A percentile compares a stretch with the other conserved stretches of the same genome.
phyloP scores from a whole-genome alignment of 768 basidiomycete genomes.

The Lentinula aciculospora region DNA sequence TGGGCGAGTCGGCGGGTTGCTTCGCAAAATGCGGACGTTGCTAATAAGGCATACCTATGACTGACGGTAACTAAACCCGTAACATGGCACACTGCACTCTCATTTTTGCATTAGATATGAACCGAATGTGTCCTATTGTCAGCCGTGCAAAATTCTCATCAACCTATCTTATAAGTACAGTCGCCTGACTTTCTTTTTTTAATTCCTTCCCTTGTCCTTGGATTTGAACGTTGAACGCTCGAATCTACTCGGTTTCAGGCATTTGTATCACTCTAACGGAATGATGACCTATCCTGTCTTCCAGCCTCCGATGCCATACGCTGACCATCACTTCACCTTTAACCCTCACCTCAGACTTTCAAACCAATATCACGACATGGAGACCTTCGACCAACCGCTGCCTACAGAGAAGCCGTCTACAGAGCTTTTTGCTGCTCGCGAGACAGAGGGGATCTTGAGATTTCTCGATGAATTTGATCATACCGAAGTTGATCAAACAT shows the following conservation, averaged over 20 bases:
- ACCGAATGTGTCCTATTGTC: neutral
- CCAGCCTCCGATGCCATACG: constrained; percentile 24
- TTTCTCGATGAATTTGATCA: constrained; percentile 79
- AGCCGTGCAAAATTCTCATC: neutral
- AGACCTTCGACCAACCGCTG: constrained; percentile 38
- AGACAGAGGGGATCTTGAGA: constrained; percentile 73
- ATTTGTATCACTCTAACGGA: neutral
- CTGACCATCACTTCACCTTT: constrained; percentile 71
- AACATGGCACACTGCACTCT: constrained; percentile 4
- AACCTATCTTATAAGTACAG: constrained; percentile 2
- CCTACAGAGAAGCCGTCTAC: constrained; percentile 62
- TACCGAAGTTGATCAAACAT: constrained; percentile 47
- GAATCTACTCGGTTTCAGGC: neutral
- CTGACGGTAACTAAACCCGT: constrained; percentile 4
- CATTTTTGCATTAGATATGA: neutral
- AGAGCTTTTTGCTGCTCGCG: constrained; percentile 72
- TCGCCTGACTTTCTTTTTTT: neutral
- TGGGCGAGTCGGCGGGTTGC: constrained; percentile 1
- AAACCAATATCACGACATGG: constrained; percentile 11
- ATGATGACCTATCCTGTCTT: constrained; percentile 5
- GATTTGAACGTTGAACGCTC: constrained; percentile 7
- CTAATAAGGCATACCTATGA: neutral
- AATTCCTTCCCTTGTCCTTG: neutral
- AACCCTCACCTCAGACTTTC: constrained; percentile 47
- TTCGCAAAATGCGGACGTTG: neutral